Evolutionary conservation across 129 eudicot species (phyloP), one percentile per base, ranked within the genome.

Genomic region (Smallanthus sonchifolius): DNA sequence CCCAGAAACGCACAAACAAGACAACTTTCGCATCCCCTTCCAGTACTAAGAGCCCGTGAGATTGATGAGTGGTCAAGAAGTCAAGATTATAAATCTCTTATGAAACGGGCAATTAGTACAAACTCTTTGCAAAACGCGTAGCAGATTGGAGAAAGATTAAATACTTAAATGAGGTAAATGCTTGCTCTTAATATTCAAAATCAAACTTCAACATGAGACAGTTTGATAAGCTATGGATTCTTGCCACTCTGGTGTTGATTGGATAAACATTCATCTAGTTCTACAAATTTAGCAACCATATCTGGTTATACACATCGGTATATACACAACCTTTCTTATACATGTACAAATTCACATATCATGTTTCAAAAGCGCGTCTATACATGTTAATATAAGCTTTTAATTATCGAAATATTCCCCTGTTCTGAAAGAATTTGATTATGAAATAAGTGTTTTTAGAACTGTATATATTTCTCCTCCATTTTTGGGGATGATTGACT

Each of bases 61-160:
- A 91, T 94, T 68, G 99, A 94, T 68, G 97, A 91, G 67, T 94
- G 97, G 99, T 94, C 99, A 61, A 88, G 96, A 82, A 88, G 99
- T 82, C 81, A 35, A 79, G 99, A 91, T 68, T 94, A 91, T 66
- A 82, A 45, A 65, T 78, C 89, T 73, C 93, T 94, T 73, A 77
- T 94, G 75, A 77, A 83, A 49, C 90, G 96, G 67, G 93, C 92
- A 55, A 70, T 64, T 60, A 79, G 30, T 73, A 82, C 71, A 75
- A 86, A 70, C 77, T 65, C 91, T 62, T 79, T 55, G 71, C 81
- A 78, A 15, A 69, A 84, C 43, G 84, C 77, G 30, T 89, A 87
- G 86, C 76, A 54, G 38, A 65, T 54, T 5, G 34, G 32, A n/a
- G 61, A 65, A 72, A 7, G 9, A 64, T 52, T 57, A 65, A 52